Conservation (phyloP, 2,329 filamentous ascomycete species). For the Aspergillus fumigatiaffinis region DNA sequence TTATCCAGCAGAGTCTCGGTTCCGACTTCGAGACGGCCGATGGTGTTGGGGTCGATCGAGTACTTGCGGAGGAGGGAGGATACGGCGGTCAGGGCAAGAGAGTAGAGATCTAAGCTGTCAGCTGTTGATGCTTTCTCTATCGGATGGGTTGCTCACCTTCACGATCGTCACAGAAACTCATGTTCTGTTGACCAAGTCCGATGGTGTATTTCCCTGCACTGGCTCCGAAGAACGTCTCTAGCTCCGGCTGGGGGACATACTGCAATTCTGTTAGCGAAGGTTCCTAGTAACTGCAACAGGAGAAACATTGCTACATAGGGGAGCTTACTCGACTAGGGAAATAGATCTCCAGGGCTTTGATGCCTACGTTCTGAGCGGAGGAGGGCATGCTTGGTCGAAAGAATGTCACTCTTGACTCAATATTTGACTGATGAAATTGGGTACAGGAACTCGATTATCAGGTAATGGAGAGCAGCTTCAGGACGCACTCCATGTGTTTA, state of each 20-base stretch:
- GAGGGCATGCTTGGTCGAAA: slow-evolving; percentile 55
- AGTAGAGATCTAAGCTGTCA: slow-evolving; percentile 70
- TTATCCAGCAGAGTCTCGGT: slow-evolving; percentile 85
- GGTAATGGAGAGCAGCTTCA: neutral
- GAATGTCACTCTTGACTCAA: neutral
- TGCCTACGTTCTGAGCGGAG: slow-evolving; percentile 82
- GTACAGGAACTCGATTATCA: neutral
- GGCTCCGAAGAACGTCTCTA: slow-evolving; percentile 83
- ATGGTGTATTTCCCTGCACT: slow-evolving; percentile 83
- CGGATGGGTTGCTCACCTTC: slow-evolving; percentile 61
- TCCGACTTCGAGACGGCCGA: slow-evolving; percentile 78
- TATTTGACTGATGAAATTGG: neutral
- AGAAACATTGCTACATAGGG: neutral
- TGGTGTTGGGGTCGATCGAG: slow-evolving; percentile 71
- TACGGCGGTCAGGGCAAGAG: slow-evolving; percentile 71
- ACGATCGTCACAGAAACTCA: slow-evolving; percentile 87
- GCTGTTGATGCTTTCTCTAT: slow-evolving; percentile 4
- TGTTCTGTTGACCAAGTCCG: slow-evolving; percentile 84
- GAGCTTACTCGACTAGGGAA: slow-evolving; percentile 76
- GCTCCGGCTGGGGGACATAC: slow-evolving; percentile 79
- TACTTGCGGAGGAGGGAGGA: slow-evolving; percentile 79
- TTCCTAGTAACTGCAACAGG: neutral
- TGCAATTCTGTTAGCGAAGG: slow-evolving; percentile 33
- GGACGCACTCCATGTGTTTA: neutral
- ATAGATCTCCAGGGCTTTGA: slow-evolving; percentile 90